Base-by-base conservation (phyloP, 805 yeast genomes). In the Schwanniomyces pseudopolymorphus region DNA sequence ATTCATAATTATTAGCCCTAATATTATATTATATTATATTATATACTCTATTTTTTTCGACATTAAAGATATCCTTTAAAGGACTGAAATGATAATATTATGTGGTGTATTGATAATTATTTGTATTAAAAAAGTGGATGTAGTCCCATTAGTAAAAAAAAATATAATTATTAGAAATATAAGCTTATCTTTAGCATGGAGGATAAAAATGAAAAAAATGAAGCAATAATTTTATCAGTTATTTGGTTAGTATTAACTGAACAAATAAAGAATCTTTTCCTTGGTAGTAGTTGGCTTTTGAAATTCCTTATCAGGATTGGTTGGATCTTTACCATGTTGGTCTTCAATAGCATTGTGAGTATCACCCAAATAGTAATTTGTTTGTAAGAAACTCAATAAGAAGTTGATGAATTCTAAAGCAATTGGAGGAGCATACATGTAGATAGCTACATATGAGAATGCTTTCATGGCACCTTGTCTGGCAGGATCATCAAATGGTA, bases 281-380 rank as follows among this genome's bases (percentile, higher is more conserved):
- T 40, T 40, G 4, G 27, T 40, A 5, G 43, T 40, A 10, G 17
- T 11, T 20, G 43, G 43, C 5, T 19, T 21, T 4, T 5, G 8
- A 6, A 6, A 8, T 33, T 40, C 43, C 20, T 40, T 28, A 4
- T 40, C 43, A 33, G 43, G 43, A 10, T 40, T 31, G 26, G 38
- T 40, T 31, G 43, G 43, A 14, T 52, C 54, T 31, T 16, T 46
- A 11, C 51, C 54, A 21, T 52, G 19, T 42, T 54, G 52, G 31
- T 54, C 60, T 49, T 67, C 70, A 45, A 67, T 56, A 25, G 66
- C 66, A 51, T 69, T 70, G 19, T 69, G 71, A 14, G 56, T 49
- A 39, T 69, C 68, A 39, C 72, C 72, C 41, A 69, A 51, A 48
- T 61, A 66, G 53, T 47, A 67, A 48, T 67, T 61, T 35, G 61